Evolutionary conservation across 495 filamentous ascomycete genomes (phyloP), one percentile per base, ranked within the genome.

Genomic region (Sordaria brevicollis): DNA sequence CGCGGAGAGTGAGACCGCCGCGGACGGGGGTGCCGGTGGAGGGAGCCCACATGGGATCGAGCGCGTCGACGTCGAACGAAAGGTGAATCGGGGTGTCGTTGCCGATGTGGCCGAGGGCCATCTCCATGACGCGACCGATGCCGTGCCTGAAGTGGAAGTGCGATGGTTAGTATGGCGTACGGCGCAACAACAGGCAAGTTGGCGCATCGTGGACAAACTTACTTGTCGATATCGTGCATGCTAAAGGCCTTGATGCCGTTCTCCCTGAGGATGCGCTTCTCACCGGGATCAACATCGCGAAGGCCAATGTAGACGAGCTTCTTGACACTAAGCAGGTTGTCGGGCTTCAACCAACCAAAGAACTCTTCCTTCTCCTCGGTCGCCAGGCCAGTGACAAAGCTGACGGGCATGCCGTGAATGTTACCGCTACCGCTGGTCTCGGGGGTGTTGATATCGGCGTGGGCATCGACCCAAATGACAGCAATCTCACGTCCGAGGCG

Each of bases 291-390:
- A 21, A 98, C 93, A 81, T 99, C 95, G 25, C 95, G 83, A 76
- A 99, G 82, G 21, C 94, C 95, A 76, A 99, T 99, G 80, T 99
- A 99, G 37, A 99, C 96, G 71, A 99, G 83, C 82, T 97, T 97
- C 80, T 87, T 91, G 65, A 90, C 78, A 77, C 86, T 94, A 67
- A 86, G 67, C 62, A 80, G 74, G 67, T 86, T 81, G 25, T 84
- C 82, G 15, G 89, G 83, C 75, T 89, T 79, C 66, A 98, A 74
- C 95, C 96, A 98, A 65, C 93, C 94, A 79, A 98, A 98, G 67
- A 91, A 84, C 70, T 92, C 89, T 65, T 84, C 83, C 67, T 88
- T 82, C 17, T 92, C 88, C 75, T 93, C 91, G 73, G 82, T 86
- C 33, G 93, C 90, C 66, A 98, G 81, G 19, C 94, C 91, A 0